These are phyloP conservation scores for Hemileccinum hortonii DNA, from an alignment of 1,284 basidiomycete genomes.

Conservation along the genomic window DNA sequence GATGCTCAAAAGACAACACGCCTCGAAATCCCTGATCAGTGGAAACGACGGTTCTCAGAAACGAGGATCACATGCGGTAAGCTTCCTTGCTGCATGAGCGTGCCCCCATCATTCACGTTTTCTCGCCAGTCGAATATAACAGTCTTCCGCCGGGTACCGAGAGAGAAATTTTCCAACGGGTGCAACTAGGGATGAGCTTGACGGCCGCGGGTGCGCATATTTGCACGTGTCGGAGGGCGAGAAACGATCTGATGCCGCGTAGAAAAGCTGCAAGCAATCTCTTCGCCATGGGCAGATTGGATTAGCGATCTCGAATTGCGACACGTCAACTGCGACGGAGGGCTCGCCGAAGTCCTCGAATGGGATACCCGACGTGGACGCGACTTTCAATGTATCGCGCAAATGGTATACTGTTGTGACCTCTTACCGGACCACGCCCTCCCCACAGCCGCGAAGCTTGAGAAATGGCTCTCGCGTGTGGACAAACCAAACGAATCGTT, in stretches of 20 bases:
- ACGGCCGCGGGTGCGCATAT: slow-evolving; percentile 56
- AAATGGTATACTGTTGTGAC: slow-evolving; percentile 63
- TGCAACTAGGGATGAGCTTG: slow-evolving; percentile 71
- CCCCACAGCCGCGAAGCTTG: slow-evolving; percentile 54
- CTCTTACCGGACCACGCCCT: slow-evolving; percentile 46
- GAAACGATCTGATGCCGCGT: slow-evolving; percentile 4
- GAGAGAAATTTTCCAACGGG: slow-evolving; percentile 75
- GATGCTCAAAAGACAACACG: slow-evolving; percentile 40
- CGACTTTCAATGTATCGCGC: slow-evolving; percentile 68
- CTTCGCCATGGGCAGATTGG: slow-evolving; percentile 58
- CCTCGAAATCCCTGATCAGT: slow-evolving; percentile 49
- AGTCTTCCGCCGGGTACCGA: slow-evolving; percentile 48
- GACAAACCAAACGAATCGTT: slow-evolving; percentile 48
- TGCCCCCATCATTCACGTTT: background rate
- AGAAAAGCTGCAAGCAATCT: slow-evolving; percentile 74
- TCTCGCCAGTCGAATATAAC: slow-evolving; percentile 54
- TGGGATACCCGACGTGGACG: slow-evolving; percentile 65
- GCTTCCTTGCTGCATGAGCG: slow-evolving; percentile 16
- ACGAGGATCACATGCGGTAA: slow-evolving; percentile 66
- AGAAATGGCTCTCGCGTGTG: slow-evolving; percentile 52
- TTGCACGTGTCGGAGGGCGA: background rate
- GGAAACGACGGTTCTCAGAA: slow-evolving; percentile 48
- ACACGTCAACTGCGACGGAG: slow-evolving; percentile 50
- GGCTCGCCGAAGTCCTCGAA: slow-evolving; percentile 51
- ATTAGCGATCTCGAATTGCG: slow-evolving; percentile 52